Conservation (phyloP, 2,329 filamentous ascomycete species). For the Aspergillus sp. region DNA sequence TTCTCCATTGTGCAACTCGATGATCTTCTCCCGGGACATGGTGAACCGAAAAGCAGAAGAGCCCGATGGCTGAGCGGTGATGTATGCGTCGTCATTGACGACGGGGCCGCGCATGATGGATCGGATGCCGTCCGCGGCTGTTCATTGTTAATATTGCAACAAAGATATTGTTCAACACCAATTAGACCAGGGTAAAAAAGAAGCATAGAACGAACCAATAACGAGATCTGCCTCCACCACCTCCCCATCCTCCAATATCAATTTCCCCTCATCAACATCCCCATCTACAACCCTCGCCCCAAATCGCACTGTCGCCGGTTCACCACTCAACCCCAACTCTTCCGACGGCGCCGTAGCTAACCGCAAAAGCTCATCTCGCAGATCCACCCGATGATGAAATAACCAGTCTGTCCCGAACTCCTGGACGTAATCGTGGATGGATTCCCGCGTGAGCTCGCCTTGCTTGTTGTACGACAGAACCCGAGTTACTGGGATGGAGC, state of each 20-base stretch:
- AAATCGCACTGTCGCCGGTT: conserved; percentile 3
- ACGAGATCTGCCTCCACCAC: conserved; percentile 1
- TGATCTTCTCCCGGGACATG: background rate
- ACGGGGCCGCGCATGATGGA: conserved; percentile 11
- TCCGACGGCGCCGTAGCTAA: conserved; percentile 6
- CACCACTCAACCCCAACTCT: conserved; percentile 4
- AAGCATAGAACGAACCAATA: background rate
- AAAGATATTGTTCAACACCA: background rate
- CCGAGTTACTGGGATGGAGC: background rate
- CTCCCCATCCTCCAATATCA: background rate
- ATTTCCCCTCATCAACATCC: background rate
- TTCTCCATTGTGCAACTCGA: background rate
- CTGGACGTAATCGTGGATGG: background rate
- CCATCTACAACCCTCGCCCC: background rate
- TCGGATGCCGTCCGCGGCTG: conserved; percentile 13
- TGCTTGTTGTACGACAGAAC: background rate
- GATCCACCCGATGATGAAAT: conserved; percentile 11
- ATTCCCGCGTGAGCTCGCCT: background rate
- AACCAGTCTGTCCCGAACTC: conserved; percentile 10
- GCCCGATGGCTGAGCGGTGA: conserved; percentile 2
- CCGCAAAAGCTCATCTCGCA: conserved; percentile 12
- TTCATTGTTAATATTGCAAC: background rate
- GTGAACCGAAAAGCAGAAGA: conserved; percentile 12
- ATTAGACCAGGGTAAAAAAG: background rate
- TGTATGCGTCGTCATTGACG: background rate